Base-by-base conservation (phyloP, 179 eudicot species). In the Camellia oleifera region DNA sequence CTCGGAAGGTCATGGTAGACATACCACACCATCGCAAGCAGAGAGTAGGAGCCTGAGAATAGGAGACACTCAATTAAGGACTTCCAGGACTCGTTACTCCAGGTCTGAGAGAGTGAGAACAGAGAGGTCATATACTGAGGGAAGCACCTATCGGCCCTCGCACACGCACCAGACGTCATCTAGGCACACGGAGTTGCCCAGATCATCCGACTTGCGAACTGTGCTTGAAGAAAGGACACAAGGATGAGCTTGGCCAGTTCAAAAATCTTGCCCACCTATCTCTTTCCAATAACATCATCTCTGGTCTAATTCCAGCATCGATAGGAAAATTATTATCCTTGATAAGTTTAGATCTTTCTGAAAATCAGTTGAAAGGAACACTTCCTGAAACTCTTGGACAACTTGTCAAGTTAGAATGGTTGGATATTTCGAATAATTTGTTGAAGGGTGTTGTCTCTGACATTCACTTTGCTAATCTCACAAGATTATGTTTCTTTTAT, bases 341-440 rank as follows among this genome's bases (percentile, higher is more conserved):
- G 63, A 69, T n/a, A 26, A n/a, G 0, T 0, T 75, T 82, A 40
- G 65, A 53, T 20, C 44, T 83, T 54, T 7, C 48, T 1, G 0
- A 15, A 3, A 80, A 83, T 57, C 63, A 72, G 0, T 66, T 83
- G 3, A 69, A 32, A 4, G 83, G 86, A 23, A 74, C 46, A 11
- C 14, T 83, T 44, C 86, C 86, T 8, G 20, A 56, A 78, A 80
- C 78, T 53, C 18, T 83, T 10, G 72, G 86, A 7, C 53, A 77
- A 17, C 81, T 83, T 26, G 13, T 13, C 4, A 80, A 77, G 8
- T 61, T 67, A 13, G 50, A 40, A 42, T 2, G 2, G 8, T 40
- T 67, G 48, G 3, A 4, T 0, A 5, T 67, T 4, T 2, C 0
- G 15, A 2, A 15, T 68, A 81, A 81, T 40, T 48, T 9, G 68